A percentile compares a stretch with the other conserved stretches of the same genome.
phyloP scores from a whole-genome alignment of 2,329 filamentous ascomycete species.

The Ophiocordyceps camponoti-rufipedis region DNA sequence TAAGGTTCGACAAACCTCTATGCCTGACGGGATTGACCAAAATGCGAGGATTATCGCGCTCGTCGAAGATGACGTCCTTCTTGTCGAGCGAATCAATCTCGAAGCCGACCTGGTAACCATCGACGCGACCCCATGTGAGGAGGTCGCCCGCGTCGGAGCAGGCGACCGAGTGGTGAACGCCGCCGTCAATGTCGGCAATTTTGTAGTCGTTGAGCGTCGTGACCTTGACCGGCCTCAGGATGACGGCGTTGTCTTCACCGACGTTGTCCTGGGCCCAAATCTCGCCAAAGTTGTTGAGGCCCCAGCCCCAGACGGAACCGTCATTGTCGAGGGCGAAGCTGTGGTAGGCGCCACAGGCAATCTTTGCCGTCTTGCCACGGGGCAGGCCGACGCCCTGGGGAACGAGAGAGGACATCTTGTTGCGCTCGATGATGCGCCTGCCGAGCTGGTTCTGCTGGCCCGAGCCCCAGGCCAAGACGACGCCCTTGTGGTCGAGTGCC shows the following conservation, averaged over 20 bases:
- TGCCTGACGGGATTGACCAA: slow-evolving; percentile 25
- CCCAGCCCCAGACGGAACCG: slow-evolving; percentile 63
- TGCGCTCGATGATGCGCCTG: slow-evolving; percentile 42
- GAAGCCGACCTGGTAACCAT: slow-evolving; percentile 35
- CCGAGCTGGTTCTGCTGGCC: slow-evolving; percentile 48
- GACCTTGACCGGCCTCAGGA: slow-evolving; percentile 54
- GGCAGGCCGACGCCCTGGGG: slow-evolving; percentile 38
- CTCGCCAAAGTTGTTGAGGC: slow-evolving; percentile 74
- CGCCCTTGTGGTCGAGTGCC: slow-evolving; percentile 45
- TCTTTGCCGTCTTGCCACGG: slow-evolving; percentile 37
- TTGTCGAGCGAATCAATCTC: slow-evolving; percentile 28
- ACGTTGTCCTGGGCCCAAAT: slow-evolving; percentile 45
- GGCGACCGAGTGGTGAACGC: slow-evolving; percentile 55
- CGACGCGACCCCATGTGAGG: slow-evolving; percentile 40
- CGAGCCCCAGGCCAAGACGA: slow-evolving; percentile 53
- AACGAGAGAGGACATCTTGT: slow-evolving; percentile 40
- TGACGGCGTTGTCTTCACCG: slow-evolving; percentile 37
- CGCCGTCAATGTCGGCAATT: slow-evolving; percentile 53
- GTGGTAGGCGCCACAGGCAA: slow-evolving; percentile 58
- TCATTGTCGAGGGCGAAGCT: slow-evolving; percentile 59
- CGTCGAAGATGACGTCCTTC: slow-evolving; percentile 43
- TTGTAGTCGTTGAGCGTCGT: slow-evolving; percentile 41
- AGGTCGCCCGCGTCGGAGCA: slow-evolving; percentile 37
- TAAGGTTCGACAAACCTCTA: slow-evolving; percentile 21
- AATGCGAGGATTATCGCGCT: slow-evolving; percentile 44